Conservation (phyloP, 2,329 filamentous ascomycete species). For the Penicillium aurantiogriseum region DNA sequence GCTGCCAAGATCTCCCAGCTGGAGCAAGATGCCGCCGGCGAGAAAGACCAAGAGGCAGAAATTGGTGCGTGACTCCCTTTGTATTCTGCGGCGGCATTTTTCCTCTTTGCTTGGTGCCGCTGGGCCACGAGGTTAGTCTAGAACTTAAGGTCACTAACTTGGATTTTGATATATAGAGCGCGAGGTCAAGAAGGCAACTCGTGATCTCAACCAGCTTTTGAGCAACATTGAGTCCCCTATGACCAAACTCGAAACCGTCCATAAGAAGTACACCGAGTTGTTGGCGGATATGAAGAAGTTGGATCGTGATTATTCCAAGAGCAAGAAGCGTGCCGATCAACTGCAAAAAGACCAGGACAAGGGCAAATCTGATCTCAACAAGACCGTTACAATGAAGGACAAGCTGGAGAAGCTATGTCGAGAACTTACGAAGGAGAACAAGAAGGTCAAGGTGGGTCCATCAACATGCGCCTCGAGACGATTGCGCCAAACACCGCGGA, state of each 20-base stretch:
- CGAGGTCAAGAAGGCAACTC: slow-evolving; percentile 89
- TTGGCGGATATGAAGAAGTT: slow-evolving; percentile 92
- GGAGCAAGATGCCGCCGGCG: slow-evolving; percentile 86
- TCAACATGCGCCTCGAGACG: background rate
- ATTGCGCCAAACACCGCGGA: slow-evolving; percentile 1
- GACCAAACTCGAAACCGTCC: slow-evolving; percentile 85
- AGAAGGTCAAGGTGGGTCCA: slow-evolving; percentile 81
- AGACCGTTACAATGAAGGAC: slow-evolving; percentile 87
- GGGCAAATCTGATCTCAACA: slow-evolving; percentile 81
- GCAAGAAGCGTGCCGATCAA: slow-evolving; percentile 91
- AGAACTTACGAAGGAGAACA: slow-evolving; percentile 94
- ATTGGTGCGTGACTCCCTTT: slow-evolving; percentile 66
- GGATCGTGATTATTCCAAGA: slow-evolving; percentile 90
- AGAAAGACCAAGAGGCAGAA: slow-evolving; percentile 93
- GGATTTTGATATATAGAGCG: slow-evolving; percentile 61
- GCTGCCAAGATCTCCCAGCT: slow-evolving; percentile 93
- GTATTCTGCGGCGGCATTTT: background rate
- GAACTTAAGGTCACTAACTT: slow-evolving; percentile 24
- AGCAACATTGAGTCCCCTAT: slow-evolving; percentile 85
- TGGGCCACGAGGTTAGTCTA: slow-evolving; percentile 15
- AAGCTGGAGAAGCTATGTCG: slow-evolving; percentile 95
- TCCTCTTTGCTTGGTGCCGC: background rate
- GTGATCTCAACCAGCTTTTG: slow-evolving; percentile 83
- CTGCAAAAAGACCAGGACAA: slow-evolving; percentile 96
- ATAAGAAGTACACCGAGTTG: slow-evolving; percentile 87